Evolutionary conservation across 345 rosid species (phyloP), one percentile per base, ranked within the genome.

Genomic region (Gossypium turneri): DNA sequence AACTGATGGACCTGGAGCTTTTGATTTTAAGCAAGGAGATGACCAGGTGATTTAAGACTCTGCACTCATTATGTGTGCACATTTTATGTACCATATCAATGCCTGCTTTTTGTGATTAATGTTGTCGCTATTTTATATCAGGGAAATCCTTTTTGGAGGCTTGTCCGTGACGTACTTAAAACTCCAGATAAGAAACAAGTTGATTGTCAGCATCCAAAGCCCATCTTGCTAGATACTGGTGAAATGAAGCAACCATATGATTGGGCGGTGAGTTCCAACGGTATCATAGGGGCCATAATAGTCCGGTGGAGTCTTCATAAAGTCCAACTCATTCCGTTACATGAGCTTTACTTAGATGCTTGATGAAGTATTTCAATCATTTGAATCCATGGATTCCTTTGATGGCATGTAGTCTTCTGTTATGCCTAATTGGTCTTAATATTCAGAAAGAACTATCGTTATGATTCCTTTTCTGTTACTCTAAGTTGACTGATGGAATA

Each of bases 1-100:
- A 34, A 95, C 98, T 13, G 99, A 95, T 88, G 99, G 99, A 71
- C 99, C 97, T 47, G 99, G 99, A 73, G 99, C 99, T 81, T 95
- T 95, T 84, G 98, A 89, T 85, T 95, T 95, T 80, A 87, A 85
- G 80, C 99, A 95, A 88, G 98, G 98, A 75, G 99, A 95, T 86
- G 89, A 89, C 78, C 73, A 78, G 92, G 99, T 91, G 81, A 79
- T 81, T 16, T 41, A 8, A 50, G n/a, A 44, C 67, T 75, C 70
- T 76, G 58, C 41, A 58, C 24, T 74, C 19, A 51, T 58, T 47
- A 16, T 67, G 13, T 29, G 45, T 34, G 63, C 67, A 47, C 10
- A 15, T 58, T 67, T 47, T 67, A 38, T 6, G 12, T 66, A 59
- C 67, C 51, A 51, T 73, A 41, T 77, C 64, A 56, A 64, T 66